Percentiles rank a stretch among this genome's conserved stretches.
Evolutionary conservation across 1,284 basidiomycete genomes (phyloP).

Genomic region (Earliella scabrosa): DNA sequence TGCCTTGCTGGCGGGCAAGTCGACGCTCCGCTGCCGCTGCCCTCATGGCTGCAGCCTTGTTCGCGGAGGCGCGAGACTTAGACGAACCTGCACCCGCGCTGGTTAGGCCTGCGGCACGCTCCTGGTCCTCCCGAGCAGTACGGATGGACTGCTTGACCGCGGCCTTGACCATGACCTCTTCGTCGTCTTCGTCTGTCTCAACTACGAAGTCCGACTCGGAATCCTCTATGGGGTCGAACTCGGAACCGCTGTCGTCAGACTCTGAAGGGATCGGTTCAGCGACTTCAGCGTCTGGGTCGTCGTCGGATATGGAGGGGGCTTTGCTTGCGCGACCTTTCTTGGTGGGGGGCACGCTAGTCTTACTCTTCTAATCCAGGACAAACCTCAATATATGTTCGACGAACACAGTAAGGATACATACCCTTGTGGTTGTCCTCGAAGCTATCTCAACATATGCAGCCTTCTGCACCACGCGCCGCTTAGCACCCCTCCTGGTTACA

Average conservation of each 20-base stretch:
- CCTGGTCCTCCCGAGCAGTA: slow-evolving; percentile 39
- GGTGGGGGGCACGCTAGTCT: no score
- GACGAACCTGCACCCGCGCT: slow-evolving; percentile 48
- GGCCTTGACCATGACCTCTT: slow-evolving; percentile 58
- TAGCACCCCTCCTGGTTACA: slow-evolving; percentile 32
- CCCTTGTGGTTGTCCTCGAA: slow-evolving; percentile 17
- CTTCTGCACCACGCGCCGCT: slow-evolving; percentile 48
- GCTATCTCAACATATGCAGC: slow-evolving; percentile 52
- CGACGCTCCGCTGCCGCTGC: slow-evolving; percentile 61
- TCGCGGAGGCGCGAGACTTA: slow-evolving; percentile 32
- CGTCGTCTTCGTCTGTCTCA: slow-evolving; percentile 45
- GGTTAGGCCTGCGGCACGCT: slow-evolving; percentile 31
- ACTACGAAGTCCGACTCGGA: slow-evolving; percentile 18
- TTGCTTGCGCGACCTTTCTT: no score
- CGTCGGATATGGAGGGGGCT: no score
- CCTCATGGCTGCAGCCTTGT: slow-evolving; percentile 47
- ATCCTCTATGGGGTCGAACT: slow-evolving; percentile 46
- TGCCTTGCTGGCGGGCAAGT: slow-evolving; percentile 35
- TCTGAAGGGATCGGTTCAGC: slow-evolving; percentile 45
- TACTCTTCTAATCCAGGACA: no score
- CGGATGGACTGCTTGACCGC: slow-evolving; percentile 61
- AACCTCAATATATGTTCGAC: no score
- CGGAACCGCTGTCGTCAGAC: slow-evolving; percentile 61
- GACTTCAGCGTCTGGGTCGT: slow-evolving; percentile 45
- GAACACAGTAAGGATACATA: no score